These are phyloP conservation scores for Penicillium expansum DNA, from an alignment of 2,329 filamentous ascomycete genomes.

Conservation along the genomic window DNA sequence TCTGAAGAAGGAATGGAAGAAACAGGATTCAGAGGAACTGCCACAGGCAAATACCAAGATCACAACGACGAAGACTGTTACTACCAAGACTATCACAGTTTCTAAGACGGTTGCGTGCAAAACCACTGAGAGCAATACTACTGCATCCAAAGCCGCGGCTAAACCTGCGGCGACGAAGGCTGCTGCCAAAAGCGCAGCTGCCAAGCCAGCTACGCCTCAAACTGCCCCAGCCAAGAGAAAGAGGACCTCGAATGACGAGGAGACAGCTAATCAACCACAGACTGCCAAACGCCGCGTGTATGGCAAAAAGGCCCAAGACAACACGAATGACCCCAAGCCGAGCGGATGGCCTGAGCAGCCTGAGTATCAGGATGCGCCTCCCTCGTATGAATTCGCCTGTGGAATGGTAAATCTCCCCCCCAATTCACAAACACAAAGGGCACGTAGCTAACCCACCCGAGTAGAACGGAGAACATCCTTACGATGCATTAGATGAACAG, in stretches of 20 bases:
- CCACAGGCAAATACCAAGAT: neutral
- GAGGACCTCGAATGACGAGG: neutral
- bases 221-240: neutral
- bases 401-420: neutral
- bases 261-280: neutral
- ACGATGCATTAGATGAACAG: neutral
- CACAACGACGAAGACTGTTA: neutral
- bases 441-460: neutral
- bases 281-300: neutral
- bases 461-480: neutral
- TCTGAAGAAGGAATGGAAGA: conserved; percentile 59
- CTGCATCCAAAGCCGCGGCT: neutral
- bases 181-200: neutral
- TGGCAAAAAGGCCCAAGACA: neutral
- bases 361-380: neutral
- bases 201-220: neutral
- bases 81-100: neutral
- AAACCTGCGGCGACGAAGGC: neutral
- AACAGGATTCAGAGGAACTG: conserved; percentile 40
- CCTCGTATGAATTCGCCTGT: neutral
- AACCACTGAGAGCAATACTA: neutral
- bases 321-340: too few species aligned
- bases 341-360: neutral
- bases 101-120: neutral
- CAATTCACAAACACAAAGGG: neutral